phyloP scores from a whole-genome alignment of 1,139 yeast species.

The Yamadazyma dendronema region DNA sequence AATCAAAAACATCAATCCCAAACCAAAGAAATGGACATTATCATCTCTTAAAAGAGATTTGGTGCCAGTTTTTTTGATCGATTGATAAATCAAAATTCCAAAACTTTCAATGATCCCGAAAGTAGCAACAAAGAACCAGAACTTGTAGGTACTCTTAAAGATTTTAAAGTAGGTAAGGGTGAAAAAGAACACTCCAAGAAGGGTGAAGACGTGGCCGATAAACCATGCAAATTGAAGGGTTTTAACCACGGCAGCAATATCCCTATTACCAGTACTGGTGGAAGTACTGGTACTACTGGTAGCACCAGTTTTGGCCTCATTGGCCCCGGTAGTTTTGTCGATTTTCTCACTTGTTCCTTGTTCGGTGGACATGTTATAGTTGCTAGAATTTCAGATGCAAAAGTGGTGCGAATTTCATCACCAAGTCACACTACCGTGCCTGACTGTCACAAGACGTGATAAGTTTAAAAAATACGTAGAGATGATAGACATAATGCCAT shows the following conservation, averaged over 20 bases:
- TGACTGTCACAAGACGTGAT: too few species aligned
- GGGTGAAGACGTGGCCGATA: constrained; percentile 67
- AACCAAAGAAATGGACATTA: constrained; percentile 47
- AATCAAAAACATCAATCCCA: constrained; percentile 39
- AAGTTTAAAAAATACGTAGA: too few species aligned
- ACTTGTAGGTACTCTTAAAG: constrained; percentile 24
- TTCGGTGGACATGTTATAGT: too few species aligned
- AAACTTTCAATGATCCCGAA: constrained; percentile 71
- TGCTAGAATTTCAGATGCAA: background rate
- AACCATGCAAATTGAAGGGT: constrained; percentile 64
- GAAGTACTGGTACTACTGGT: constrained; percentile 1
- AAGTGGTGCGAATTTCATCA: too few species aligned
- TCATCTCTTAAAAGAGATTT: constrained; percentile 36
- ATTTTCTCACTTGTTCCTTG: too few species aligned
- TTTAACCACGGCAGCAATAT: constrained; percentile 13
- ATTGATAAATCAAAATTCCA: constrained; percentile 71
- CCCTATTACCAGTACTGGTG: constrained; percentile 7
- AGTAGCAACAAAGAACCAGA: constrained; percentile 61
- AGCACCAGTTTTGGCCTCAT: background rate
- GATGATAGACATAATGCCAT: too few species aligned
- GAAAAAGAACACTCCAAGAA: constrained; percentile 54
- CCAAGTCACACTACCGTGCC: too few species aligned
- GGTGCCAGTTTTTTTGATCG: constrained; percentile 39
- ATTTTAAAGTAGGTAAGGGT: constrained; percentile 42
- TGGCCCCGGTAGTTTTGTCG: background rate